phyloP scores from a whole-genome alignment of 371 early-diverging fungal species.

The Syncephalastrum sp. region DNA sequence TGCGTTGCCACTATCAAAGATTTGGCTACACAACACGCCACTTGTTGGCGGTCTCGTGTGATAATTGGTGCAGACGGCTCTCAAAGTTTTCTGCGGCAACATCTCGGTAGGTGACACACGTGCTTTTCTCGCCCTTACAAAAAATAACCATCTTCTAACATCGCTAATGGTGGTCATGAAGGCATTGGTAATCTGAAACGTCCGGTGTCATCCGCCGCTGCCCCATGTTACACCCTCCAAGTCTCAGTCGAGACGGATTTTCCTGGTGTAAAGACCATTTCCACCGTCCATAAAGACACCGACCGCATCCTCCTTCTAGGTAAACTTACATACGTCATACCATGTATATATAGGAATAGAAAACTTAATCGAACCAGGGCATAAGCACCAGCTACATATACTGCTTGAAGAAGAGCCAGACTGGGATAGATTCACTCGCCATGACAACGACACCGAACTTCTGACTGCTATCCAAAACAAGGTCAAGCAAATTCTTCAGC shows the following conservation, averaged over 20 bases:
- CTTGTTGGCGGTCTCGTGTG: constrained; percentile 23
- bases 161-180: no score
- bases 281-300: constrained; percentile 24
- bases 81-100: constrained; percentile 33
- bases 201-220: not conserved
- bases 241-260: constrained; percentile 25
- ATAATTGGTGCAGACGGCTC: constrained; percentile 38
- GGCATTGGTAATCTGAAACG: no score
- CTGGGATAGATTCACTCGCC: constrained; percentile 27
- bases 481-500: constrained; percentile 28
- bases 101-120: constrained; percentile 29
- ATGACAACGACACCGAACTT: constrained; percentile 27
- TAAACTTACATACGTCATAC: constrained; percentile 13
- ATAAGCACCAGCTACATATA: constrained; percentile 25
- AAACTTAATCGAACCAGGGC: constrained; percentile 18
- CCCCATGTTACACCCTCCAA: constrained; percentile 32
- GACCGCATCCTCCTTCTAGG: constrained; percentile 29
- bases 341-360: no score
- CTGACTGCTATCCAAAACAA: constrained; percentile 21
- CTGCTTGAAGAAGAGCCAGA: constrained; percentile 32
- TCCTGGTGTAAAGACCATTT: constrained; percentile 25
- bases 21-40: constrained; percentile 16
- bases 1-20: constrained; percentile 21
- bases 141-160: no score
- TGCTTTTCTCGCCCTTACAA: no score